Evolutionary conservation across 176 grass and related monocot species (phyloP), one percentile per base, ranked within the genome.

Genomic region (Dendrocalamus sinicus): DNA sequence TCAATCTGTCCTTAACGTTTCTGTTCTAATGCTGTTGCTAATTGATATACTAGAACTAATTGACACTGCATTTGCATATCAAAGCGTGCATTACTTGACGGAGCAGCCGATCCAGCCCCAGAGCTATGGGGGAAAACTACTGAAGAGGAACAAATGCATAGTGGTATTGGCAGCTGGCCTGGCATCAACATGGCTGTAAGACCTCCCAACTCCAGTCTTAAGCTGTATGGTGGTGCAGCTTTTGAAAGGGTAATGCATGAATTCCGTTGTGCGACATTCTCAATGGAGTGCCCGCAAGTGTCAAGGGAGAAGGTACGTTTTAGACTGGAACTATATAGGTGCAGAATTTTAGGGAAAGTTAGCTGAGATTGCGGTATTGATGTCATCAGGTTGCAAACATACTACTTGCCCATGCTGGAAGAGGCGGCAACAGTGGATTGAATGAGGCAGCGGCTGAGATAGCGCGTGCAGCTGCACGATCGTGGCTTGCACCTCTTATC

Each of bases 61-160:
- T 22, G 55, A 13, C 23, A 11, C 19, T 78, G 32, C 17, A 58
- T 37, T 84, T 80, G 13, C 16, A 6, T 71, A 69, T 73, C 48
- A 37, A 79, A 99, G 94, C 82, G 83, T 60, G 87, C 88, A 54
- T 87, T 99, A 81, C 93, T 99, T 83, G 94, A 99, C 80, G 97
- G 97, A 86, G 92, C 97, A 66, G 92, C 90, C 69, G 97, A 99
- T 86, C 97, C 94, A 81, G 85, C 92, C 72, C 97, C 97, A 78
- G 97, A 96, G 90, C 80, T 93, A 84, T 94, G 97, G 94, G 97
- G 97, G 76, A 99, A 94, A 84, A 99, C 90, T 81, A 99, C 97
- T 0, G 87, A 85, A 4, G 90, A 99, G 62, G 97, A 99, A 73
- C 92, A 86, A 58, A 85, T 91, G 79, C 93, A 96, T 81, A 99